Evolutionary conservation across 2,329 filamentous ascomycete genomes (phyloP).

Genomic region (Cladophialophora bantiana): DNA sequence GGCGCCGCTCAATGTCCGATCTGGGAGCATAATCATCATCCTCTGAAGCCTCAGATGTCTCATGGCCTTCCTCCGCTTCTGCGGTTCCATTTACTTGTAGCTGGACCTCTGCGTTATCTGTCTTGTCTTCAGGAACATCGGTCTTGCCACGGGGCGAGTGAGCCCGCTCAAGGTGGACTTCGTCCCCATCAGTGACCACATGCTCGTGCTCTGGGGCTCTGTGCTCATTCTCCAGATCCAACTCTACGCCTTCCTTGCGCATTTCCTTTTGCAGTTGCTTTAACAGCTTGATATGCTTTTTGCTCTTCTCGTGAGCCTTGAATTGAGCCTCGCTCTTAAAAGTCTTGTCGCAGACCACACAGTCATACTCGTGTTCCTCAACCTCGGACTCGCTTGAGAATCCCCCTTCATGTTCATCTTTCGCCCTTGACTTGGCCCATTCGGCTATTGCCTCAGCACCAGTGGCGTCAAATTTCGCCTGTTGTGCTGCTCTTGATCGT

Average conservation of each 20-base stretch:
- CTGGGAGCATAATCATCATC: slow-evolving; percentile 55
- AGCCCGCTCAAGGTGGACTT: slow-evolving; percentile 20
- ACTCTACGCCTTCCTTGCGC: slow-evolving; percentile 74
- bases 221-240: slow-evolving; percentile 29
- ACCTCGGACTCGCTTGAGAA: slow-evolving; percentile 55
- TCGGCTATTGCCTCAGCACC: slow-evolving; percentile 62
- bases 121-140: slow-evolving; percentile 1
- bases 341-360: slow-evolving; percentile 67
- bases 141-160: background rate
- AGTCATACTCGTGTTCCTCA: slow-evolving; percentile 66
- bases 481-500: slow-evolving; percentile 79
- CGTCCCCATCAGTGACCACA: slow-evolving; percentile 35
- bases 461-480: slow-evolving; percentile 66
- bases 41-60: slow-evolving; percentile 41
- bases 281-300: slow-evolving; percentile 90
- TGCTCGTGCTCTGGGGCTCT: slow-evolving; percentile 5
- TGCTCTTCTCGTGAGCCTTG: slow-evolving; percentile 91
- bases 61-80: slow-evolving; percentile 22
- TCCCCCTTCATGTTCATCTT: slow-evolving; percentile 59
- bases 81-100: slow-evolving; percentile 3
- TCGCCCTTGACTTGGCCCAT: slow-evolving; percentile 68
- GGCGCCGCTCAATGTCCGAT: slow-evolving; percentile 50
- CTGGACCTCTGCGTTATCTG: slow-evolving; percentile 14
- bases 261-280: slow-evolving; percentile 82
- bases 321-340: slow-evolving; percentile 94